Conservation (phyloP, 164 flowering plant species). For the Dillenia turbinata region DNA sequence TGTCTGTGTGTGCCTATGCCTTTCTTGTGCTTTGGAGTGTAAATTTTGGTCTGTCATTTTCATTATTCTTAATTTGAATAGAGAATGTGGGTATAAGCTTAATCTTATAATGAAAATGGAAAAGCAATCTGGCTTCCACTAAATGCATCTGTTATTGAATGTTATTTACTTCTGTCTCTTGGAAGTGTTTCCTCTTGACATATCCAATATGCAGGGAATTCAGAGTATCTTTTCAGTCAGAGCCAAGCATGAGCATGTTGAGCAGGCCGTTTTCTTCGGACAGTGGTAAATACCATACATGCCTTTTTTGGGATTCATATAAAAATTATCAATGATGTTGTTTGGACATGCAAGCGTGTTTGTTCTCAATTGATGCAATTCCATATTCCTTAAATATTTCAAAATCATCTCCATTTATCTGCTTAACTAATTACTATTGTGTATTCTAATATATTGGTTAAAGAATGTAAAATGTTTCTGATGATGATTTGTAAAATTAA, state of each 20-base stretch:
- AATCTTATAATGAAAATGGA: not conserved
- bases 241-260: constrained; percentile 18
- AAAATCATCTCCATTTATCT: too few relatives aligned
- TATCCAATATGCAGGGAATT: constrained; percentile 31
- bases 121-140: not conserved
- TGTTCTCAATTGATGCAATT: too few relatives aligned
- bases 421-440: too few relatives aligned
- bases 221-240: constrained; percentile 16
- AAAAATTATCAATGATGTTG: too few relatives aligned
- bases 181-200: not conserved
- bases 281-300: constrained; percentile 26
- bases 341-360: too few relatives aligned
- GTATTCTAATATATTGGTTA: too few relatives aligned
- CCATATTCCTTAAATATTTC: too few relatives aligned
- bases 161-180: not conserved
- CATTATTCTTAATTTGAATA: not conserved
- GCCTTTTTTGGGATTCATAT: not conserved
- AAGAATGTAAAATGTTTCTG: too few relatives aligned
- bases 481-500: too few relatives aligned
- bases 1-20: too few relatives aligned
- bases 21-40: not conserved
- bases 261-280: constrained; percentile 60
- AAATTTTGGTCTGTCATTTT: too few relatives aligned
- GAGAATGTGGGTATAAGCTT: not conserved
- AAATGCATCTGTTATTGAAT: not conserved